Evolutionary conservation across 257 asterid genomes (phyloP).

Genomic region (Primulina eburnea): DNA sequence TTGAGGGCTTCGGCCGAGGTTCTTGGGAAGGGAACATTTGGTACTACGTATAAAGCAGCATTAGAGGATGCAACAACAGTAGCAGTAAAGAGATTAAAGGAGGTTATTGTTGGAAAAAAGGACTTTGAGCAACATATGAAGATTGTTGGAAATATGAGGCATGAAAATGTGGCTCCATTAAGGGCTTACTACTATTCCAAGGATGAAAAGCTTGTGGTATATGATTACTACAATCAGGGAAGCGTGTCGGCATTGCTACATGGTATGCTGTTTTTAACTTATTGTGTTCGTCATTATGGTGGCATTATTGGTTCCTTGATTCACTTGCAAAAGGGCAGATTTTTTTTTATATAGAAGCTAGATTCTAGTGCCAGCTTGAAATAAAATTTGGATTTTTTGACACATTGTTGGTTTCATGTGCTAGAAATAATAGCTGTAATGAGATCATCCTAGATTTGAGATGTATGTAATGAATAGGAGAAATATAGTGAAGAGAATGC

Average conservation of each 20-base stretch:
- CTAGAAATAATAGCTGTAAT: neutral
- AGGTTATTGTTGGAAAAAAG: conserved; percentile 48
- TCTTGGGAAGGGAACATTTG: conserved; percentile 75
- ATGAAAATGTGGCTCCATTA: conserved; percentile 56
- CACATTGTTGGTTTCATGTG: neutral
- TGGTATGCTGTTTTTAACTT: conserved; percentile 30
- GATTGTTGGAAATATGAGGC: conserved; percentile 51
- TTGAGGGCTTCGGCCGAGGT: conserved; percentile 86
- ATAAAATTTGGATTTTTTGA: neutral
- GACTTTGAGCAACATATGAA: conserved; percentile 79
- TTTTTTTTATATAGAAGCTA: neutral
- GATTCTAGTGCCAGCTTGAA: neutral
- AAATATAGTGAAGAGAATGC: conserved; percentile 3
- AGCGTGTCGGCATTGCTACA: conserved; percentile 36
- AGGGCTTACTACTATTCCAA: conserved; percentile 79
- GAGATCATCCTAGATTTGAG: neutral
- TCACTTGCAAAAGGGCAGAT: too few relatives aligned
- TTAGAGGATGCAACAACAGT: conserved; percentile 63
- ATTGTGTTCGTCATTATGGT: neutral
- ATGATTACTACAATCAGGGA: conserved; percentile 53
- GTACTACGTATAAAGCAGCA: conserved; percentile 68
- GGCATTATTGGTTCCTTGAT: neutral
- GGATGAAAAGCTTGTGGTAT: conserved; percentile 77
- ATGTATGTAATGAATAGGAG: neutral
- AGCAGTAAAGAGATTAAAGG: conserved; percentile 70